Conservation (phyloP, 2,329 filamentous ascomycete genomes). For the Macrophomina phaseolina region DNA sequence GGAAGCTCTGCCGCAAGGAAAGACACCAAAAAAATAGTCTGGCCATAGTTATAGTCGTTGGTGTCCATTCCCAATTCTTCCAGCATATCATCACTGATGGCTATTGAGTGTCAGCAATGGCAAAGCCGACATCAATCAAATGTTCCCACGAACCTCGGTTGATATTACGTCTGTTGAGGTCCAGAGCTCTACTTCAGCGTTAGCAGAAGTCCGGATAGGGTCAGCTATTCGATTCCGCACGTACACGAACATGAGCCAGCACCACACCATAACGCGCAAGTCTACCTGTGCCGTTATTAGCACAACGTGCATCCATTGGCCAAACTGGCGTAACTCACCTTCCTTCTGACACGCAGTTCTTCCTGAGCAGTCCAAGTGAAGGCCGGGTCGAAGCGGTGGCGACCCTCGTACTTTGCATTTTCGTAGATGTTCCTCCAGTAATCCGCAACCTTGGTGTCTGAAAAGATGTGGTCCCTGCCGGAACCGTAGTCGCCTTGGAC, state of each 20-base stretch:
- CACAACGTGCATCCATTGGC: fast-evolving
- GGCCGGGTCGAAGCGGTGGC: constrained; percentile 55
- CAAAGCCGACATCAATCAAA: neutral
- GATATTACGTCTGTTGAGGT: constrained; percentile 38
- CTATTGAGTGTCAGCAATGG: constrained; percentile 5
- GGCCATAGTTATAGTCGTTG: constrained; percentile 39
- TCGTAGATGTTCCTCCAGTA: constrained; percentile 62
- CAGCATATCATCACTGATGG: constrained; percentile 31
- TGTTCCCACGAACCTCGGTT: constrained; percentile 35
- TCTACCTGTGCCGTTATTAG: constrained; percentile 31
- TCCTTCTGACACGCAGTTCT: constrained; percentile 47
- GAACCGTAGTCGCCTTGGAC: constrained; percentile 5
- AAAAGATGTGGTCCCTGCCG: constrained; percentile 44
- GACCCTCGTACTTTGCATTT: constrained; percentile 57
- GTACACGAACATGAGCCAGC: constrained; percentile 36
- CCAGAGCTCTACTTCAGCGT: constrained; percentile 27
- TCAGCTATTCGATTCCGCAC: neutral
- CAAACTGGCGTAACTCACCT: constrained; percentile 38
- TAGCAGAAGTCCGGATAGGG: neutral
- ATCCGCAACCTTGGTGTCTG: constrained; percentile 58
- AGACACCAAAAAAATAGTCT: constrained; percentile 35
- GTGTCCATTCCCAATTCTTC: constrained; percentile 35
- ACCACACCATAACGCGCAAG: constrained; percentile 34
- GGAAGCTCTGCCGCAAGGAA: constrained; percentile 31
- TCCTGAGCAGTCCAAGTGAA: constrained; percentile 45